Conservation (phyloP, 352 stramenopile genomes). For the Pythium aphanidermatum region DNA sequence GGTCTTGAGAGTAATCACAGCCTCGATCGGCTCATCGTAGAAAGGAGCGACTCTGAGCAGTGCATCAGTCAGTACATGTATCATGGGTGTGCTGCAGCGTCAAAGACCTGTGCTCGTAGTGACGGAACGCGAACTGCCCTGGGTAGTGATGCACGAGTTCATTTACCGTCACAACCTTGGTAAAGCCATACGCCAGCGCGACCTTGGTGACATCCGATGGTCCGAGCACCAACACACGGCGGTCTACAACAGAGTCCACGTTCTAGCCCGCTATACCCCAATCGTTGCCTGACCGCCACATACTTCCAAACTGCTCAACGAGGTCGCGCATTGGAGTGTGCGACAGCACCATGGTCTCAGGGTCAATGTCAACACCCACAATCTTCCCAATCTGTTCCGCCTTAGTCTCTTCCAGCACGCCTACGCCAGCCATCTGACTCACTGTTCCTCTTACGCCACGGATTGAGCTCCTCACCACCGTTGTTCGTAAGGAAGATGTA, state of each 20-base stretch:
- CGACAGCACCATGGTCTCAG: slow-evolving; percentile 78
- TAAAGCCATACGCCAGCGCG: slow-evolving; percentile 69
- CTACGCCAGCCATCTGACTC: slow-evolving; percentile 1
- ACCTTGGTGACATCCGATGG: slow-evolving; percentile 76
- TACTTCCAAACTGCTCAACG: slow-evolving; percentile 44
- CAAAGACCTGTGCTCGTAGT: slow-evolving; percentile 67
- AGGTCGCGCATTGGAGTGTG: slow-evolving; percentile 89
- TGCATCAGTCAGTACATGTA: too few species aligned
- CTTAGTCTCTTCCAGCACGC: slow-evolving; percentile 84
- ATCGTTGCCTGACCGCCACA: too few species aligned
- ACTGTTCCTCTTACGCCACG: too few species aligned
- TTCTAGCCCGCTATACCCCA: too few species aligned
- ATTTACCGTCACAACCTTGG: slow-evolving; percentile 71
- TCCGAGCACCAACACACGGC: slow-evolving; percentile 82
- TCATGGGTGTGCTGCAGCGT: too few species aligned
- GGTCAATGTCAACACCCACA: slow-evolving; percentile 54
- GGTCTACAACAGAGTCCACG: too few species aligned
- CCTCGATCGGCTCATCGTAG: slow-evolving; percentile 73
- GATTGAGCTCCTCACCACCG: slow-evolving; percentile 8
- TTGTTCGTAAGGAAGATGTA: slow-evolving; percentile 89
- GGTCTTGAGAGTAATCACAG: slow-evolving; percentile 89
- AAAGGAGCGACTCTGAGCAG: slow-evolving; percentile 38
- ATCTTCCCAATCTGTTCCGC: slow-evolving; percentile 59
- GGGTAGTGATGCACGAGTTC: slow-evolving; percentile 70
- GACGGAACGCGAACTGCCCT: slow-evolving; percentile 72